These are phyloP conservation scores for Helenozyma rhizophorensis DNA, from an alignment of 805 yeast genomes.

Conservation along the genomic window DNA sequence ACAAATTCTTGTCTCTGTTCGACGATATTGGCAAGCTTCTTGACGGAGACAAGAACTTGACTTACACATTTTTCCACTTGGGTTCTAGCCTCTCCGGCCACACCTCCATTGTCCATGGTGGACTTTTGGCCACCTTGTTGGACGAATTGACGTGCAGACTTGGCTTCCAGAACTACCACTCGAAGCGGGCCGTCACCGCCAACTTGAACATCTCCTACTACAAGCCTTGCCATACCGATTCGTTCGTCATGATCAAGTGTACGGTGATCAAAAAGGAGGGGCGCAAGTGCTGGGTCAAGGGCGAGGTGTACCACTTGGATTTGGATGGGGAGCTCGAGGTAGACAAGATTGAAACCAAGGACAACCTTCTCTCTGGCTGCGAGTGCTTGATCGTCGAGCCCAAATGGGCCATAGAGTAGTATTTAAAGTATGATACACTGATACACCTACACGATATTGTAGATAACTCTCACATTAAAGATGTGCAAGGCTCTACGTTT, in stretches of 20 bases:
- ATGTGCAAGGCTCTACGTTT: too few relatives aligned
- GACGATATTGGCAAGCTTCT: constrained; percentile 17
- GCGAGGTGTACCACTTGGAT: constrained; percentile 26
- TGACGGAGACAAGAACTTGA: constrained; percentile 22
- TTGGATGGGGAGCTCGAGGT: constrained; percentile 10
- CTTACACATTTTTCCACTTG: constrained; percentile 36
- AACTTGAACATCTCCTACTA: constrained; percentile 38
- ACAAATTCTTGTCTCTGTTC: constrained; percentile 21
- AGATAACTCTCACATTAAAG: too few relatives aligned
- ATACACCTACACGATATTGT: too few relatives aligned
- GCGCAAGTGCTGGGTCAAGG: constrained; percentile 37
- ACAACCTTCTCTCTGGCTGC: constrained; percentile 30
- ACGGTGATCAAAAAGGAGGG: constrained; percentile 27
- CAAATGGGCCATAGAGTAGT: constrained; percentile 24
- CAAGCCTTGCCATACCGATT: constrained; percentile 31
- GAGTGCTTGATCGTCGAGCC: constrained; percentile 42
- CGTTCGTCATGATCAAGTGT: constrained; percentile 32
- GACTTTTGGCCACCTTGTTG: constrained; percentile 38
- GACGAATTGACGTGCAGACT: constrained; percentile 41
- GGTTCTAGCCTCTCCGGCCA: constrained; percentile 38
- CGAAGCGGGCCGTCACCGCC: constrained; percentile 41
- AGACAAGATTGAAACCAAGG: constrained; percentile 17
- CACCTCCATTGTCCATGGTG: constrained; percentile 40
- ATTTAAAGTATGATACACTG: too few relatives aligned
- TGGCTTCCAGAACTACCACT: constrained; percentile 37